Evolutionary conservation across 257 asterid species (phyloP).

Genomic region (Capsicum baccatum): DNA sequence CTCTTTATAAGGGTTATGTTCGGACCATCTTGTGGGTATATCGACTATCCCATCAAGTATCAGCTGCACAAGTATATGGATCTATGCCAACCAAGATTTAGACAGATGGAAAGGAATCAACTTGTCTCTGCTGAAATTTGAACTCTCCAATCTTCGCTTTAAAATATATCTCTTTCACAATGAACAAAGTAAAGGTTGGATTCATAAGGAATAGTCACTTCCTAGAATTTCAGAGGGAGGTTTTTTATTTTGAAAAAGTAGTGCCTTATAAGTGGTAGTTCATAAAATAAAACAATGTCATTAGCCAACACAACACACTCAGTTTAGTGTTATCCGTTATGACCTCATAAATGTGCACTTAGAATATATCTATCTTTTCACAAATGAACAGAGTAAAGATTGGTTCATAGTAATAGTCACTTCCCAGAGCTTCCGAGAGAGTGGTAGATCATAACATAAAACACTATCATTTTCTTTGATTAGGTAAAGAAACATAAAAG

Average conservation of each 20-base stretch:
- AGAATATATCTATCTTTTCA: background rate
- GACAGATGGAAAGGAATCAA: background rate
- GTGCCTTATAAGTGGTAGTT: background rate
- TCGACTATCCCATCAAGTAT: background rate
- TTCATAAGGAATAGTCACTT: background rate
- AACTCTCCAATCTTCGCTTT: background rate
- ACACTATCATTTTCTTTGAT: background rate
- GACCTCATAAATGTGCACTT: background rate
- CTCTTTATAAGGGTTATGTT: background rate
- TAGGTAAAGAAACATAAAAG: no score
- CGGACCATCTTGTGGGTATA: background rate
- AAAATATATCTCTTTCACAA: background rate
- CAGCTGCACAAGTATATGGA: background rate
- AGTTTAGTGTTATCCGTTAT: background rate
- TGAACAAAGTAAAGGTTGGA: background rate
- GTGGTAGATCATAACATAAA: background rate
- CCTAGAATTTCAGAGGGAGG: background rate
- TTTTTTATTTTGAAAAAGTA: background rate
- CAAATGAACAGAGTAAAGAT: background rate
- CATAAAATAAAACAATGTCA: background rate
- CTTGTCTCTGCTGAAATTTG: background rate
- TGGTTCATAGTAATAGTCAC: background rate
- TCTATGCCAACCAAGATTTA: background rate
- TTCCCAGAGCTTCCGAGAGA: background rate
- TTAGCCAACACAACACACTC: conserved; percentile 1